Percentiles rank a stretch among this genome's conserved stretches.
Conservation (phyloP, 257 asterid species). For the Solanum gandarillasii region DNA sequence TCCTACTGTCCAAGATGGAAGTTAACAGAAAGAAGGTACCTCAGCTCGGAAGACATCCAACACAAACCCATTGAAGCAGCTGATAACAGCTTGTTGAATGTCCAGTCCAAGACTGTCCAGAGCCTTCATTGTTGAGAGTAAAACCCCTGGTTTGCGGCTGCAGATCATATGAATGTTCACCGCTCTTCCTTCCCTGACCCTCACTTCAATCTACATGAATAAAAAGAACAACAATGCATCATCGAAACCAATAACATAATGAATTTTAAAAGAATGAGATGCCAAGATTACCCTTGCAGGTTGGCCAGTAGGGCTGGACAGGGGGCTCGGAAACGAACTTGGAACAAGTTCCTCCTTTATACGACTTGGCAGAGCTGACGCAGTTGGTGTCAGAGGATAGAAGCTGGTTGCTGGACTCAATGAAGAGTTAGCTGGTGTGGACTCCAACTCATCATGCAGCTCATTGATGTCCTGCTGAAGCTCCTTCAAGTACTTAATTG, state of each 20-base stretch:
- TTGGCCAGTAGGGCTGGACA: slow-evolving; percentile 61
- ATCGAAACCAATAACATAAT: not conserved
- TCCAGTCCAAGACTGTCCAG: slow-evolving; percentile 59
- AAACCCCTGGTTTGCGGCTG: slow-evolving; percentile 46
- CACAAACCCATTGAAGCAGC: slow-evolving; percentile 68
- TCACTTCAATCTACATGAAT: slow-evolving; percentile 51
- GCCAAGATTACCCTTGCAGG: slow-evolving; percentile 41
- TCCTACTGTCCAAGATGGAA: not conserved
- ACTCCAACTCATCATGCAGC: slow-evolving; percentile 62
- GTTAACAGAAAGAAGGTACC: slow-evolving; percentile 17
- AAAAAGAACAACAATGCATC: not conserved
- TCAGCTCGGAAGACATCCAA: slow-evolving; percentile 66
- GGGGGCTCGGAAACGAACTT: slow-evolving; percentile 48
- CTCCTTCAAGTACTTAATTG: slow-evolving; percentile 65
- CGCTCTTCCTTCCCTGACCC: slow-evolving; percentile 55
- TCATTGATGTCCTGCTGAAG: slow-evolving; percentile 57
- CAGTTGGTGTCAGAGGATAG: slow-evolving; percentile 48
- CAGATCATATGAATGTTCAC: slow-evolving; percentile 70
- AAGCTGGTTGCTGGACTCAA: slow-evolving; percentile 20
- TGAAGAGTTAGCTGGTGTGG: slow-evolving; percentile 34
- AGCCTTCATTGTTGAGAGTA: slow-evolving; percentile 53
- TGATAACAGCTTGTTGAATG: slow-evolving; percentile 62
- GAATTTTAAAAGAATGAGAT: not conserved
- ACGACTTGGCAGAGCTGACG: slow-evolving; percentile 30
- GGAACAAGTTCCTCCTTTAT: slow-evolving; percentile 66